phyloP scores from a whole-genome alignment of 2,329 filamentous ascomycete species.

The Diaporthe humulicola region DNA sequence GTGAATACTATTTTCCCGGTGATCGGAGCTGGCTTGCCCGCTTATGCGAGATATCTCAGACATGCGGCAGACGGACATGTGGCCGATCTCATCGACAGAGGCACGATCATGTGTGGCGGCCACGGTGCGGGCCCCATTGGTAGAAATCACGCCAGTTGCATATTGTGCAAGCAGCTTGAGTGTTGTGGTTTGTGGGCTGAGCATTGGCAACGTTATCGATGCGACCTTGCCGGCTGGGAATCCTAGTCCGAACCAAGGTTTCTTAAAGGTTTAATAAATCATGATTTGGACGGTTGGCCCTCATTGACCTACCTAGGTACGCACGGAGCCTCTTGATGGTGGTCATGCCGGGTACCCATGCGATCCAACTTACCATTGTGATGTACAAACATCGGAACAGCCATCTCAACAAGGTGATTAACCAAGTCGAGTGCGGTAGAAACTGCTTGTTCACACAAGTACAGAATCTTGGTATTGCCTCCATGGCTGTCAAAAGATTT shows the following conservation, averaged over 20 bases:
- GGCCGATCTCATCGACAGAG: slow-evolving; percentile 40
- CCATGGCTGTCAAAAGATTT: not conserved
- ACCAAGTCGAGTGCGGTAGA: no score
- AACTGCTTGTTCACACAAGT: not conserved
- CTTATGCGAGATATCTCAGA: slow-evolving; percentile 44
- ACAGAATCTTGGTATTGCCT: not conserved
- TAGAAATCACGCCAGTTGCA: not conserved
- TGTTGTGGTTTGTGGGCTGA: no score
- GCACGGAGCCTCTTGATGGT: not conserved
- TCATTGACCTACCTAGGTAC: not conserved
- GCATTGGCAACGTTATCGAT: not conserved
- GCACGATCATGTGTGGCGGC: slow-evolving; percentile 12
- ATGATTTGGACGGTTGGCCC: not conserved
- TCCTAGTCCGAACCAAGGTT: not conserved
- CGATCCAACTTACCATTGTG: not conserved
- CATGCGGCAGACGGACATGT: slow-evolving; percentile 45
- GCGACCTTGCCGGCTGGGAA: not conserved
- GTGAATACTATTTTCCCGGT: no score
- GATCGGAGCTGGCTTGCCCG: slow-evolving; percentile 38
- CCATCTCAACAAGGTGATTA: not conserved
- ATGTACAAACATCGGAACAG: not conserved
- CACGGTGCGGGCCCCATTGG: not conserved
- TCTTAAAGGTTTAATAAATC: not conserved
- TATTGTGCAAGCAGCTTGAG: not conserved
- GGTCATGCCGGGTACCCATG: not conserved